Evolutionary conservation across 805 yeast species (phyloP).

Genomic region (Lachancea fermentati): DNA sequence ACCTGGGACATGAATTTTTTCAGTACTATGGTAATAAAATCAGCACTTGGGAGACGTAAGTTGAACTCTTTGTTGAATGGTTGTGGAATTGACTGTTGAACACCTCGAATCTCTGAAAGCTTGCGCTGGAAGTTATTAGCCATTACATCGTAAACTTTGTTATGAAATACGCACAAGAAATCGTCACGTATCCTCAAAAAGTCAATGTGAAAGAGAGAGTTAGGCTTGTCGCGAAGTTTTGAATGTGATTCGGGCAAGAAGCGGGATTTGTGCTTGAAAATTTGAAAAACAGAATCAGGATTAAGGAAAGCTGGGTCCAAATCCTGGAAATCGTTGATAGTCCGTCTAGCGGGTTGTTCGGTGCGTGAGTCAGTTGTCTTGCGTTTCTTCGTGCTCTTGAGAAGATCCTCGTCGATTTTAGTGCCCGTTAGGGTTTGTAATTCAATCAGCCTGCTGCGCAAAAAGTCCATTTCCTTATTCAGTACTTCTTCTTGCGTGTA

Average conservation of each 20-base stretch:
- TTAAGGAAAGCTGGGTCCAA: constrained; percentile 28
- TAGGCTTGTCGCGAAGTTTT: constrained; percentile 4
- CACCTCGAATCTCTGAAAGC: constrained; percentile 7
- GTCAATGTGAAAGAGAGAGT: constrained; percentile 19
- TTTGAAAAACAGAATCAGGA: constrained; percentile 17
- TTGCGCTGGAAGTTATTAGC: constrained; percentile 12
- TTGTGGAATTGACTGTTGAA: constrained; percentile 11
- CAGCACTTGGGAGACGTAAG: constrained; percentile 19
- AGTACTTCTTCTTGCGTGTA: constrained; percentile 24
- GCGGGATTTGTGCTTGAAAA: constrained; percentile 9
- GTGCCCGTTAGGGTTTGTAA: constrained; percentile 29
- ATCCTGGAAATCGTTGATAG: constrained; percentile 23
- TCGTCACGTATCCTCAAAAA: constrained; percentile 22
- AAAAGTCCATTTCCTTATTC: constrained; percentile 24
- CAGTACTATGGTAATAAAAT: constrained; percentile 16
- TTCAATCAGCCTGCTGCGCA: constrained; percentile 25
- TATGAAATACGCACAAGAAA: constrained; percentile 19
- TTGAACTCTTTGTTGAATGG: constrained; percentile 9
- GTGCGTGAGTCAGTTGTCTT: neutral
- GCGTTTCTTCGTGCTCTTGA: neutral
- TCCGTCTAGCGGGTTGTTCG: neutral
- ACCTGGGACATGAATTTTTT: constrained; percentile 15
- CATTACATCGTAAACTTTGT: constrained; percentile 11
- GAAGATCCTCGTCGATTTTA: constrained; percentile 15
- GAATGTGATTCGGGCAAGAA: neutral